Percentiles rank a stretch among this genome's conserved stretches.
Evolutionary conservation across 2,329 filamentous ascomycete species (phyloP).

Genomic region (Pseudogymnoascus sp.): DNA sequence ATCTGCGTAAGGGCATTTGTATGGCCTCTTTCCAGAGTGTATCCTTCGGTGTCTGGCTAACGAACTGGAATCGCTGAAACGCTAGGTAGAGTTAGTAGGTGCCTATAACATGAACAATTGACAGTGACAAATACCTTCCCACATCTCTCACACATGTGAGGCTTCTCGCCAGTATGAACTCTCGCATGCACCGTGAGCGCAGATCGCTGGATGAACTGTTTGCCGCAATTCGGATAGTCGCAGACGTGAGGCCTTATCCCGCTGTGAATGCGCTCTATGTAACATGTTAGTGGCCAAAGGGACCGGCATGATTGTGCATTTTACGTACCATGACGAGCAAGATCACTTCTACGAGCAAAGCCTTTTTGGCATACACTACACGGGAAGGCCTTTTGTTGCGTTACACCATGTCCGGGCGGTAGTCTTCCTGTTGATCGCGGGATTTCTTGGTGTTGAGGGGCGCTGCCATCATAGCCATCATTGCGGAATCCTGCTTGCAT

Average conservation of each 20-base stretch:
- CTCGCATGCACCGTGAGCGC: constrained; percentile 91
- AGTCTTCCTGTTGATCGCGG: constrained; percentile 14
- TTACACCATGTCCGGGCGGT: constrained; percentile 17
- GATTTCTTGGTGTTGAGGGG: constrained; percentile 24
- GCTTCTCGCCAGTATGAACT: constrained; percentile 96
- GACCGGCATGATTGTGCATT: constrained; percentile 1
- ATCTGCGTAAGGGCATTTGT: constrained; percentile 94
- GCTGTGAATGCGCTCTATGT: constrained; percentile 84
- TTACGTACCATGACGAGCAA: constrained; percentile 80
- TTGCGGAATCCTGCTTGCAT: constrained; percentile 27
- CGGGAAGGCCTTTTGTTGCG: constrained; percentile 61
- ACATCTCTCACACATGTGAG: constrained; percentile 93
- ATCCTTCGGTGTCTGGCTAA: constrained; percentile 88
- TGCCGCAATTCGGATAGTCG: constrained; percentile 79
- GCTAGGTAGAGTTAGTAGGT: constrained; percentile 42
- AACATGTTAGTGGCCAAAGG: background rate
- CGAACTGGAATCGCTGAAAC: constrained; percentile 93
- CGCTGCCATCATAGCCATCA: constrained; percentile 24
- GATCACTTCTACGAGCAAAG: constrained; percentile 87
- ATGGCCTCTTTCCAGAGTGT: constrained; percentile 89
- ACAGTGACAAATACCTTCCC: constrained; percentile 60
- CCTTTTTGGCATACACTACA: constrained; percentile 86
- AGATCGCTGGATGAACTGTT: constrained; percentile 94
- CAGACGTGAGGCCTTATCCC: constrained; percentile 87
- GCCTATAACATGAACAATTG: background rate